A percentile compares a stretch with the other conserved stretches of the same genome.
phyloP scores from a whole-genome alignment of 208 protist genomes.

The Crithidia sp. region DNA sequence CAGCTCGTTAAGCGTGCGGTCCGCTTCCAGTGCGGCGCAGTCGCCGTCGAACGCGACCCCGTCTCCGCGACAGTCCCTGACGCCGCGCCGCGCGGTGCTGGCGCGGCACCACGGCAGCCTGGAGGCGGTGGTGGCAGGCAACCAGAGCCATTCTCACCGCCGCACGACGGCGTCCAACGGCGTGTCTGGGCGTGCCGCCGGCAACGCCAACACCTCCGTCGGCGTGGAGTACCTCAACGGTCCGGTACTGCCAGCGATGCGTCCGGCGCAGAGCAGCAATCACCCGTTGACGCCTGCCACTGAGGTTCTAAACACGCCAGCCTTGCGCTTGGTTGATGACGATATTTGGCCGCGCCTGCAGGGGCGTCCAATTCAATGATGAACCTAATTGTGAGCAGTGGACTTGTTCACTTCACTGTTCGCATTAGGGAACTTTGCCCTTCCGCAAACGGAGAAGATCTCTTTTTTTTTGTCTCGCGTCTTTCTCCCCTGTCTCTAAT shows the following conservation, averaged over 20 bases:
- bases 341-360: slow-evolving; percentile 21
- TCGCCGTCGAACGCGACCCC: slow-evolving; percentile 11
- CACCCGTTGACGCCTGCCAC: slow-evolving; percentile 26
- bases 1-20: slow-evolving; percentile 7
- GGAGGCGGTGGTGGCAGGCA: neutral
- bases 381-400: neutral
- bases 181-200: slow-evolving; percentile 13
- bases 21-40: slow-evolving; percentile 5
- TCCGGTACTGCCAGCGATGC: neutral
- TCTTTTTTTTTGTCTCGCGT: slow-evolving; percentile 6
- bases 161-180: slow-evolving; percentile 17
- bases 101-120: slow-evolving; percentile 3
- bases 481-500: neutral
- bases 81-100: slow-evolving; percentile 9
- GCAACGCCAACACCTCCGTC: slow-evolving; percentile 26
- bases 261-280: slow-evolving; percentile 15
- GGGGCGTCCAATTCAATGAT: slow-evolving; percentile 26
- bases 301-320: slow-evolving; percentile 30
- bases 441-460: too few relatives aligned
- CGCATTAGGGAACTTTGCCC: too few relatives aligned
- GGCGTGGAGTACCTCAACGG: slow-evolving; percentile 32
- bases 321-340: slow-evolving; percentile 28
- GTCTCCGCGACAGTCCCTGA: slow-evolving; percentile 14
- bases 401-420: too few relatives aligned
- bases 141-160: slow-evolving; percentile 7